Base-by-base conservation (phyloP, 306 rosid species). In the Cicer arietinum region DNA sequence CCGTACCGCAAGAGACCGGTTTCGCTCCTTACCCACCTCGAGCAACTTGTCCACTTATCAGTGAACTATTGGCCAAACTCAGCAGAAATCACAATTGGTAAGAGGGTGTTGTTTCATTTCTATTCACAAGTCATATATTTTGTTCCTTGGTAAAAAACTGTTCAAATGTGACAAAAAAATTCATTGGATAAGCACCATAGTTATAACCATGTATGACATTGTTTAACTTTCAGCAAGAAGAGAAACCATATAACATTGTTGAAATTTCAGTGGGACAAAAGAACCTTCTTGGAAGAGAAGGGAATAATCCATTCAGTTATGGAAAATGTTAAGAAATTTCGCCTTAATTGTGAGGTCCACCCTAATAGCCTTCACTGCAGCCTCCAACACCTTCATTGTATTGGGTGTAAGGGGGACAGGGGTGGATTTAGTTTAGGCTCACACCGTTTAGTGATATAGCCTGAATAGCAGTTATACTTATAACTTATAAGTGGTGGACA, bases 81-180 rank as follows among this genome's bases (percentile, higher is more conserved):
- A 30, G 37, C 37, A 54, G 60, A 35, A 73, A 18, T 22, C 41
- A 61, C 35, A n/a, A 25, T 25, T 25, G 22, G 10, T 35, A 14
- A 68, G 16, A 52, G 62, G 41, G 41, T 1, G 41, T 5, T 65
- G 42, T 67, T 77, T 77, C 54, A 66, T 66, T 67, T 50, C 45
- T 43, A 20, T 30, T 8, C 20, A 25, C 10, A 48, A 67, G 37
- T 44, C 47, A 45, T 47, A 7, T 46, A 67, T 68, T 62, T 51
- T 51, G 9, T 45, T 78, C 59, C 22, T 76, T 67, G 72, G 77
- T 57, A 41, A 37, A 52, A 45, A 57, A 65, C 47, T 10, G 67
- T 50, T 65, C 16, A 65, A 76, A 70, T 8, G 25, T 16, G 25
- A 43, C 77, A 42, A 51, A 8, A 35, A 53, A 64, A 53, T 12